Evolutionary conservation across 1,284 basidiomycete species (phyloP), one percentile per base, ranked within the genome.

Genomic region (Dichomitus squalens): DNA sequence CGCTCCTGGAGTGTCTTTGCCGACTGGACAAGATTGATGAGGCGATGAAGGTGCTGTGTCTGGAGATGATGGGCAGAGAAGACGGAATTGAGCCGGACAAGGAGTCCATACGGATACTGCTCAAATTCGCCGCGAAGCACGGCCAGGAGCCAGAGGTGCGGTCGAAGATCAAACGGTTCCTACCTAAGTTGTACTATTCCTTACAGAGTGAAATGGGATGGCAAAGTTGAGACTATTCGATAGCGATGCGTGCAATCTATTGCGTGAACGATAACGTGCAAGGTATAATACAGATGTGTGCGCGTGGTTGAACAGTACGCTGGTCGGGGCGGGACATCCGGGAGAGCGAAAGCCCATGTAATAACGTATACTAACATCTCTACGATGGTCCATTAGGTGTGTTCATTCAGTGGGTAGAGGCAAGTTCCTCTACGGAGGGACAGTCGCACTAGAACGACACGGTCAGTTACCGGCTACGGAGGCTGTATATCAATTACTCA

Each of bases 1-100:
- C 85, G 0, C 95, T 87, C 81, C 70, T 96, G n/a, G 93, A 96
- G 72, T 93, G 90, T 69, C 78, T 96, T n/a, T 91, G 90, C 65
- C 82, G 94, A 14, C 72, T 86, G 53, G 82, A 84, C 4, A 76
- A 77, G 63, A 65, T 92, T 27, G 81, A 87, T 21, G 88, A 93
- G 51, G 94, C 93, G 0, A 69, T 87, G 33, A 80, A 82, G 67
- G 76, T 85, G 18, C 77, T 89, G 16, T 87, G 87, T 60, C 60
- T 81, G 52, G 81, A 89, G 58, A 92, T 95, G 88, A 75, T 74
- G 20, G 76, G 77, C 52, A 57, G 70, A 9, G 65, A 66, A 23
- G 70, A 74, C 44, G 76, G 74, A 8, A 68, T 82, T 12, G 66
- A 71, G 43, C 84, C 86, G 0, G 76, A 84, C 59, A 62, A 72